A percentile compares a stretch with the other conserved stretches of the same genome.
phyloP scores from a whole-genome alignment of 2,329 filamentous ascomycete genomes.

The Trichoderma lentiforme region DNA sequence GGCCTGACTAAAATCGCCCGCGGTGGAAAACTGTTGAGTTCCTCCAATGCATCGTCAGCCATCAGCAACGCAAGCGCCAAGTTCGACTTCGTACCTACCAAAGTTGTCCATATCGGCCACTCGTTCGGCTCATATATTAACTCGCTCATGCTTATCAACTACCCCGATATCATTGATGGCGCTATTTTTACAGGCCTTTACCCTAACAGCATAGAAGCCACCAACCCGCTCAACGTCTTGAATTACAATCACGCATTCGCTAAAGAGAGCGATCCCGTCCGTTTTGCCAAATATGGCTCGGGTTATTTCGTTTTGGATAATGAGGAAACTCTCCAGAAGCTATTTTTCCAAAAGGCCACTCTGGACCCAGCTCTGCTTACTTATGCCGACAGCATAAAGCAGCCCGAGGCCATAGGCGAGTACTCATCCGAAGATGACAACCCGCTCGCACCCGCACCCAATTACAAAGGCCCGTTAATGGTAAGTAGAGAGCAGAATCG shows the following conservation, averaged over 20 bases:
- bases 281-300: background rate
- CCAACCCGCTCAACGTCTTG: background rate
- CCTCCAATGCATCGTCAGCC: too few relatives aligned
- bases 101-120: too few relatives aligned
- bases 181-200: background rate
- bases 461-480: background rate
- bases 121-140: too few relatives aligned
- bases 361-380: background rate
- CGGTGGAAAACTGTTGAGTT: background rate
- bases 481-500: background rate
- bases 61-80: too few relatives aligned
- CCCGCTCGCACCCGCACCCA: background rate
- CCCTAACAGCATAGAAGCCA: background rate
- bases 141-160: background rate
- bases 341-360: background rate
- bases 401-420: background rate
- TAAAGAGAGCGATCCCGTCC: background rate
- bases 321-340: background rate
- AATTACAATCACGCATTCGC: background rate
- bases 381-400: background rate
- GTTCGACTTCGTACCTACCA: too few relatives aligned
- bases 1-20: background rate
- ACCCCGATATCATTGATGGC: background rate
- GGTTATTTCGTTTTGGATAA: background rate
- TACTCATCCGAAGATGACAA: background rate